Base-by-base conservation (phyloP, 2,329 filamentous ascomycete species). In the Berkeleyomyces basicola region DNA sequence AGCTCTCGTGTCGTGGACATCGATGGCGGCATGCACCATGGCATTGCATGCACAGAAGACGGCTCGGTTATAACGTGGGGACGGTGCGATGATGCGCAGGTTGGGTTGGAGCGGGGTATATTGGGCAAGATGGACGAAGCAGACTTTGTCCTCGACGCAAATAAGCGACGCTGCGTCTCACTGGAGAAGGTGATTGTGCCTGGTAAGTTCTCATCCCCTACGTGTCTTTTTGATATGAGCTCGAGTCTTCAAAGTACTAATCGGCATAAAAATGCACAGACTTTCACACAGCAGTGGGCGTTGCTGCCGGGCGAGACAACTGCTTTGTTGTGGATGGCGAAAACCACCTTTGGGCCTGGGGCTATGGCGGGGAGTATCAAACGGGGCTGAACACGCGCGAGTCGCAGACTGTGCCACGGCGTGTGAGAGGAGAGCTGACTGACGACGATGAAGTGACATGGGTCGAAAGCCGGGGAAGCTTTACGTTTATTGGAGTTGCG, bases 1-100 rank as follows among this genome's bases (percentile, higher is more conserved):
- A 75, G 75, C 31, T 79, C 78, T 66, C 73, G 78, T 0, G 76
- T 89, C 64, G 76, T 73, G 39, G 75, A 80, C 60, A 77, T 89
- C 39, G 77, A 77, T 39, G 84, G 83, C 57, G 85, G 85, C 42
- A 76, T 79, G 44, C 83, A 87, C 68, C 85, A 88, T 72, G 83
- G 83, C 67, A 76, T 77, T 36, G 76, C 76, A 4, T 70, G 73
- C 62, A 77, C 73, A 1, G 67, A 72, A 10, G 67, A 72, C 0
- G 76, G 76, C 0, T 65, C 76, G 57, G 71, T 78, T n/a, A 68
- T 79, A 2, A 70, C 72, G 39, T 79, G 75, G 75, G 77, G 77
- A 23, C 72, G 76, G 6, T 71, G 74, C 23, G 77, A 79, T 61
- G 72, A 70, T 39, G 68, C 69, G 37, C 74, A 76, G 64, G 58